Evolutionary conservation across 441 rosid genomes (phyloP), one percentile per base, ranked within the genome.

Genomic region (Pelargonium fulgidum): DNA sequence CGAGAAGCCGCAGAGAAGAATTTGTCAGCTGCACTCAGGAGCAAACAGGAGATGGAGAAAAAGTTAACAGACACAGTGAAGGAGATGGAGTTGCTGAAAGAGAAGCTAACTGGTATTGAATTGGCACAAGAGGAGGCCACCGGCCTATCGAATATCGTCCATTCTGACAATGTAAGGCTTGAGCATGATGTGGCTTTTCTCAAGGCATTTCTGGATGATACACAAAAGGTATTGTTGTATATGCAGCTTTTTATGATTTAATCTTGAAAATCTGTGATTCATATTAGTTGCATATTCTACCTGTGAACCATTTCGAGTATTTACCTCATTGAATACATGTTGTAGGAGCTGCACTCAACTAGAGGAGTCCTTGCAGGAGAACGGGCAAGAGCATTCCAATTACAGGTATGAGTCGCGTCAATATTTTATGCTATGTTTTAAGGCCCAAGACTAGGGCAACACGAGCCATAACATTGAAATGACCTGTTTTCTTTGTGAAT

Each of bases 141-240:
- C 77, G 89, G 80, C 81, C 74, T 94, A 58, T 89, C 96, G 5
- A 90, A 89, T 75, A 87, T 90, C 41, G 96, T 94, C 80, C 98
- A 94, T 75, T 86, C 97, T 0, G 94, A 94, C 85, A 92, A 94
- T 65, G 93, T 92, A 11, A 89, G 97, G 84, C 98, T 94, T 0
- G 99, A 94, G 83, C 99, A 94, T 73, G 99, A 92, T 17, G 90
- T 92, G 42, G 99, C 99, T 68, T 94, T 92, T 77, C 89, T 94
- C 3, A 92, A 89, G 89, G 98, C 99, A 9, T 89, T 94, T 72
- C 75, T 94, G 72, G 98, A 92, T 45, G 99, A 94, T 70, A 90
- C 97, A 10, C 98, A 92, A 70, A 94, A 94, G 98, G 98, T 94
- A 79, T 3, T 6, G 7, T 3, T 8, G 5, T 24, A 41, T 42